These are phyloP conservation scores for Wilhelminamyces savonicus DNA, from an alignment of 805 yeast species.

Conservation along the genomic window DNA sequence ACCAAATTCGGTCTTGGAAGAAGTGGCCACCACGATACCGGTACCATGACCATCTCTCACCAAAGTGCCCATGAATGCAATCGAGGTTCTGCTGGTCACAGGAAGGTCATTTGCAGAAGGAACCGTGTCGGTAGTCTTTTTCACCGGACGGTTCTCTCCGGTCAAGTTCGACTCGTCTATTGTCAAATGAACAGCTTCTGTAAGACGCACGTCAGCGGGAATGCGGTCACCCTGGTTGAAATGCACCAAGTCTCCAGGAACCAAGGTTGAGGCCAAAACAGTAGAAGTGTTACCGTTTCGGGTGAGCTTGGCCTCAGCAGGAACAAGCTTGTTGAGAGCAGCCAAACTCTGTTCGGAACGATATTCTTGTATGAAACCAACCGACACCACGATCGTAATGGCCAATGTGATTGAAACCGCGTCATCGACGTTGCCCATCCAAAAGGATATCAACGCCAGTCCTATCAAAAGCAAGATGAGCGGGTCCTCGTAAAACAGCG, in stretches of 20 bases:
- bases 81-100: slow-evolving; percentile 63
- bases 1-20: slow-evolving; percentile 87
- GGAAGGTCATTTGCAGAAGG: slow-evolving; percentile 35
- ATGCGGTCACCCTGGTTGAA: slow-evolving; percentile 91
- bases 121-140: slow-evolving; percentile 50
- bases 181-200: slow-evolving; percentile 69
- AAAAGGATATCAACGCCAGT: slow-evolving; percentile 77
- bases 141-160: slow-evolving; percentile 89
- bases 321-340: slow-evolving; percentile 88
- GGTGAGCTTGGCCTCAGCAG: slow-evolving; percentile 92
- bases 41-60: slow-evolving; percentile 94
- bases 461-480: slow-evolving; percentile 82
- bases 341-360: slow-evolving; percentile 91
- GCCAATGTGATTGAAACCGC: slow-evolving; percentile 93
- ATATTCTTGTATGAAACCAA: slow-evolving; percentile 96
- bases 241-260: slow-evolving; percentile 93
- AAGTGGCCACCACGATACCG: slow-evolving; percentile 91
- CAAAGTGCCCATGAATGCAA: slow-evolving; percentile 96
- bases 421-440: slow-evolving; percentile 96
- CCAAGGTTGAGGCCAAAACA: slow-evolving; percentile 81
- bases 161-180: slow-evolving; percentile 94
- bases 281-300: slow-evolving; percentile 73
- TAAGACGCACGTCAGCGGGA: slow-evolving; percentile 89
- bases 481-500: slow-evolving; percentile 86
- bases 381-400: slow-evolving; percentile 86